Conservation (phyloP, 1,284 basidiomycete genomes). For the Trichosporon ovoides region DNA sequence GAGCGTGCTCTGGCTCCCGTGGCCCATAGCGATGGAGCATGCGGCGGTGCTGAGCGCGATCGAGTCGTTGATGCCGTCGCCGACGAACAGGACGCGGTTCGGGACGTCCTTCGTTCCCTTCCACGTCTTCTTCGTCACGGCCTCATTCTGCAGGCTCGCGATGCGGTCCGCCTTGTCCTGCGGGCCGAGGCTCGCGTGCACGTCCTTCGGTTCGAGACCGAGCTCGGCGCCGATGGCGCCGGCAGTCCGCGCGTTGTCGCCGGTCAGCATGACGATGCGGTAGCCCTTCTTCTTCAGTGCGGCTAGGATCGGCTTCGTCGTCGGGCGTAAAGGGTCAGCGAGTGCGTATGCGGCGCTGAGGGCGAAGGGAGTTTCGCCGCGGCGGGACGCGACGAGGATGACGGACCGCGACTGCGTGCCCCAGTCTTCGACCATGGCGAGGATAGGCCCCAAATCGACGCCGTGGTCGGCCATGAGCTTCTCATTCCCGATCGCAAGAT, state of each 20-base stretch:
- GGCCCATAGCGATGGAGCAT: slow-evolving; percentile 89
- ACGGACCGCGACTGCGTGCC: slow-evolving; percentile 68
- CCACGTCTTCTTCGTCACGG: neutral
- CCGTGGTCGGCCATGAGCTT: slow-evolving; percentile 22
- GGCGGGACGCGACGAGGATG: slow-evolving; percentile 68
- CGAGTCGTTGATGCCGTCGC: slow-evolving; percentile 98
- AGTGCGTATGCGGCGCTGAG: slow-evolving; percentile 57
- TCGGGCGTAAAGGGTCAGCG: slow-evolving; percentile 75
- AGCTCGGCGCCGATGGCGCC: slow-evolving; percentile 77
- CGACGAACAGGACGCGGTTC: slow-evolving; percentile 86
- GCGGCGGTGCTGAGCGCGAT: slow-evolving; percentile 92
- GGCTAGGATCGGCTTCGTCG: slow-evolving; percentile 69
- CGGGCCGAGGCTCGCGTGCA: slow-evolving; percentile 85
- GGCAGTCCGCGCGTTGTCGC: slow-evolving; percentile 77
- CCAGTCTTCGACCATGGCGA: slow-evolving; percentile 63
- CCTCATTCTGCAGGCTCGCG: slow-evolving; percentile 9
- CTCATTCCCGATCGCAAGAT: slow-evolving; percentile 51
- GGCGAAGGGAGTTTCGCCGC: slow-evolving; percentile 49
- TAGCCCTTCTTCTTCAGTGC: slow-evolving; percentile 79
- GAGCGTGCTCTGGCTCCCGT: slow-evolving; percentile 95
- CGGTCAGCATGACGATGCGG: slow-evolving; percentile 84
- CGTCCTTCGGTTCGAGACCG: slow-evolving; percentile 69
- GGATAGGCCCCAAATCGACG: slow-evolving; percentile 21
- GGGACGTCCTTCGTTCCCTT: slow-evolving; percentile 56
- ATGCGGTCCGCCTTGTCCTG: slow-evolving; percentile 69